These are phyloP conservation scores for Saccharomycopsis fibuligera DNA, from an alignment of 805 yeast genomes.

Conservation along the genomic window DNA sequence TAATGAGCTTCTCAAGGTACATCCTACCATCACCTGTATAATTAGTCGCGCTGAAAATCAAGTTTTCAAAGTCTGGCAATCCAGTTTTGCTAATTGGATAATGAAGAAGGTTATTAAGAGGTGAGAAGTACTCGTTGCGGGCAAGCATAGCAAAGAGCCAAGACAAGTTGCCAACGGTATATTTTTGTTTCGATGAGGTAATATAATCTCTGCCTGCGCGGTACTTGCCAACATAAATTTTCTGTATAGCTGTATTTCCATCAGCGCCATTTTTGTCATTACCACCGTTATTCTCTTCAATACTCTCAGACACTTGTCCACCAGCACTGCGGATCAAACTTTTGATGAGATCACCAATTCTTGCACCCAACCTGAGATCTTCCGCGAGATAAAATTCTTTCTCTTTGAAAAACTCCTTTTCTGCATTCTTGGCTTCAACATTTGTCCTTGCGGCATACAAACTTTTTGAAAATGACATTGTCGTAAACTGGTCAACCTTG, in stretches of 20 bases:
- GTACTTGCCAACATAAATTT: slow-evolving; percentile 56
- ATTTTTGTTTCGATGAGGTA: slow-evolving; percentile 35
- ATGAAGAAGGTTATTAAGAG: slow-evolving; percentile 52
- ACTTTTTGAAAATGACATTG: background rate
- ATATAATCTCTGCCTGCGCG: slow-evolving; percentile 52
- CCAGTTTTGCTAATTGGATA: slow-evolving; percentile 54
- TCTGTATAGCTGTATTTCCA: background rate
- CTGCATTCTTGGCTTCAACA: background rate
- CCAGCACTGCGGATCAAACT: slow-evolving; percentile 46
- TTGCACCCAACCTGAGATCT: slow-evolving; percentile 50
- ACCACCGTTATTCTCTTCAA: slow-evolving; percentile 9
- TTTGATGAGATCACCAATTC: slow-evolving; percentile 34
- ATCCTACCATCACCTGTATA: slow-evolving; percentile 80
- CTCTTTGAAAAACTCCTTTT: slow-evolving; percentile 32
- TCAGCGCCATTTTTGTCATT: slow-evolving; percentile 28
- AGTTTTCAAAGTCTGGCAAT: slow-evolving; percentile 46
- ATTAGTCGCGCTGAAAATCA: slow-evolving; percentile 64
- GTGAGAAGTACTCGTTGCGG: slow-evolving; percentile 47
- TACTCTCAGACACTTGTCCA: slow-evolving; percentile 38
- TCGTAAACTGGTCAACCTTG: background rate
- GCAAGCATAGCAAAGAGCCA: slow-evolving; percentile 73
- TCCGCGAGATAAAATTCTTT: slow-evolving; percentile 44
- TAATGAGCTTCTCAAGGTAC: slow-evolving; percentile 59
- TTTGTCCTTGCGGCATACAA: background rate
- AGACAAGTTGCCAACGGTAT: slow-evolving; percentile 55